Evolutionary conservation across 192 early-diverging fungal species (phyloP).

Genomic region (Coemansia sp.): DNA sequence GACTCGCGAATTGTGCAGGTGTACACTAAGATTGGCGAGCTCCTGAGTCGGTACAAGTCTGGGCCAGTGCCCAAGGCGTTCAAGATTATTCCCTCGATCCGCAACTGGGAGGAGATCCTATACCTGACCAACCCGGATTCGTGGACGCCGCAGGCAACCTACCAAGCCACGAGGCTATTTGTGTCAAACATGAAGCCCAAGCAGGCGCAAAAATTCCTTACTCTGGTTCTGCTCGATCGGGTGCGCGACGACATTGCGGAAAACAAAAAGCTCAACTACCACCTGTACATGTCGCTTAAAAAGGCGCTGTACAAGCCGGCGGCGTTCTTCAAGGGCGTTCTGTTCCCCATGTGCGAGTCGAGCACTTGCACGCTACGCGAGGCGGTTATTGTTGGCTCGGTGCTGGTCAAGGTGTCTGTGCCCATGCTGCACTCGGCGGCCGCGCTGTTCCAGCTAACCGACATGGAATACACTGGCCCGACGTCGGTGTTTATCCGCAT

Average conservation of each 20-base stretch:
- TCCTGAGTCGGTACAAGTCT: constrained; percentile 88
- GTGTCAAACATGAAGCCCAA: constrained; percentile 94
- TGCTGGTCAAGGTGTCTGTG: constrained; percentile 87
- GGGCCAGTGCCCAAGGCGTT: constrained; percentile 96
- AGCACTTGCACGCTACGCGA: constrained; percentile 91
- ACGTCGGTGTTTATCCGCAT: constrained; percentile 93
- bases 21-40: constrained; percentile 79
- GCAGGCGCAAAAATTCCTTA: constrained; percentile 89
- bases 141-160: constrained; percentile 97
- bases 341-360: constrained; percentile 92
- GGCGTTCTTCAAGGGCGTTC: constrained; percentile 95
- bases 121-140: constrained; percentile 83
- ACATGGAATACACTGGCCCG: constrained; percentile 97
- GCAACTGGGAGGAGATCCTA: constrained; percentile 96
- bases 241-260: constrained; percentile 94
- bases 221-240: constrained; percentile 81
- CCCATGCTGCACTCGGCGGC: constrained; percentile 95
- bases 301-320: constrained; percentile 95
- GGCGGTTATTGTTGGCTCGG: constrained; percentile 91
- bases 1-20: constrained; percentile 91
- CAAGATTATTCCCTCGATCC: constrained; percentile 94
- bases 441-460: constrained; percentile 84
- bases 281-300: constrained; percentile 93
- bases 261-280: constrained; percentile 96
- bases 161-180: constrained; percentile 94